phyloP scores from a whole-genome alignment of 495 filamentous ascomycete species.

The Hapsidospora chrysogenum region DNA sequence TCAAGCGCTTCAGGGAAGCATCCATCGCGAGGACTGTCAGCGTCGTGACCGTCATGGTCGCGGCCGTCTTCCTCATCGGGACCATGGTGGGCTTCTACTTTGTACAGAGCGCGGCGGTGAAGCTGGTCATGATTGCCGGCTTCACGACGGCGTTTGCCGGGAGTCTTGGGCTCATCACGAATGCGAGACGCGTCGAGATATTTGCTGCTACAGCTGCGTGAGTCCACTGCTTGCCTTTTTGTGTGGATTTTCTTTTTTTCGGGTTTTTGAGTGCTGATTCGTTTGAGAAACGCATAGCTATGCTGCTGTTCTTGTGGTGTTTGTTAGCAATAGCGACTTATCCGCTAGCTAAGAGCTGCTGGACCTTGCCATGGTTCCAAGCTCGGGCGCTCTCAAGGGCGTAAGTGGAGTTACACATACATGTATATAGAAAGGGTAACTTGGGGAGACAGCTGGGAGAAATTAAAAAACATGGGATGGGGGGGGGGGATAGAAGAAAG shows the following conservation, averaged over 20 bases:
- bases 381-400: no score
- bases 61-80: constrained; percentile 6
- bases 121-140: constrained; percentile 4
- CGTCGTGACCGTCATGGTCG: constrained; percentile 3
- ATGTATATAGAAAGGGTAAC: no score
- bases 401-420: no score
- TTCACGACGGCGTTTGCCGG: constrained; percentile 6
- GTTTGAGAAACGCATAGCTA: constrained; percentile 3
- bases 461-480: no score
- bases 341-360: no score
- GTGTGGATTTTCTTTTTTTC: no score
- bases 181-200: constrained; percentile 5
- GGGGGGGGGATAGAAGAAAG: no score
- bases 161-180: constrained; percentile 6
- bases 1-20: constrained; percentile 4
- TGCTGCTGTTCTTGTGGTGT: constrained; percentile 7
- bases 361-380: no score
- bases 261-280: no score
- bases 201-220: constrained; percentile 7
- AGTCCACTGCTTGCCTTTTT: constrained; percentile 1
- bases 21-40: background rate
- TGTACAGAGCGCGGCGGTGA: background rate
- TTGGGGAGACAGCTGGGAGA: no score
- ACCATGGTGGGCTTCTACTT: constrained; percentile 6
- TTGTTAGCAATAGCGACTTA: constrained; percentile 3